Base-by-base conservation (phyloP, 2,329 filamentous ascomycete genomes). In the Fusarium beomiforme region DNA sequence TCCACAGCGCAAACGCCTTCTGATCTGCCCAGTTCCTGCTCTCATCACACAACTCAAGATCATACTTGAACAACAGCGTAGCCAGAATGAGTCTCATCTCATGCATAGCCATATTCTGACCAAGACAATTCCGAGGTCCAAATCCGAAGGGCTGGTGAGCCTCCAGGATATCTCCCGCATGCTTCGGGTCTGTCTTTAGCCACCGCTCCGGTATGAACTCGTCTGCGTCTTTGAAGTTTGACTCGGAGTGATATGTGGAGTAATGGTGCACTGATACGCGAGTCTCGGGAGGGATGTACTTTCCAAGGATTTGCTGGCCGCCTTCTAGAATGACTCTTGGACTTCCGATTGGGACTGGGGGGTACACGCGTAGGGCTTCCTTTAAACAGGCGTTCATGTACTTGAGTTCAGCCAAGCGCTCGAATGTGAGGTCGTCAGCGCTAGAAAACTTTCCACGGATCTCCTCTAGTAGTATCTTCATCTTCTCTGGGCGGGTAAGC, bases 71-170 rank as follows among this genome's bases (percentile, higher is more conserved):
- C 8, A 68, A 7, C 2, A 68, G 19, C 6, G 36, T 63, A 0
- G 58, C 58, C 8, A 68, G 3, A 1, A 68, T 49, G 1, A 68
- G 58, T 10, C 65, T 68, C 46, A 64, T 64, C n/a, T 68, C 65
- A 24, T 68, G 65, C 65, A 68, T 41, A 1, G 65, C 65, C 64
- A 68, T 68, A 0, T 64, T 68, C 21, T 68, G 65, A 0, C 65
- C 65, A n/a, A 68, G 19, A 9, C 65, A 68, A 2, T 68, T 68
- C 0, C 65, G 46, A 0, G 65, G 64, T 1, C 65, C 65, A n/a
- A 49, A 50, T 0, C 50, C 31, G 5, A 68, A 68, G 0, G 65
- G 65, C 5, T 68, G 65, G 3, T 68, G 65, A 8, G 65, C 41
- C 5, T 64, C 64, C 5, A 62, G 31, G 9, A 43, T 42, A 23